Evolutionary conservation across 495 filamentous ascomycete genomes (phyloP).

Genomic region (Aspergillus baeticus): DNA sequence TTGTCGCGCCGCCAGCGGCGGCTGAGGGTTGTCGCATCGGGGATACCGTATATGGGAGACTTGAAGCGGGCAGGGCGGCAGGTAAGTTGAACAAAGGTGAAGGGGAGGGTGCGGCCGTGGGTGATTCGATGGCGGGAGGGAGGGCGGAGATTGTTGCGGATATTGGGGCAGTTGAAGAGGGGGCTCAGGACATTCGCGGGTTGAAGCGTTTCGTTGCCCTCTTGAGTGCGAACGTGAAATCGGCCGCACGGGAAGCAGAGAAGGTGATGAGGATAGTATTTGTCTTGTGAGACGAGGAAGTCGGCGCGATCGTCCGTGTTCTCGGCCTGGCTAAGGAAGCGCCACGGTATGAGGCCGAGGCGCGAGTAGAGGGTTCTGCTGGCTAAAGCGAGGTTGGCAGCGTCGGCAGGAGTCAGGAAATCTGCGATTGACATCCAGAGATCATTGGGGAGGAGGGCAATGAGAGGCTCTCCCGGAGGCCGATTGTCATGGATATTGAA

Average conservation of each 20-base stretch:
- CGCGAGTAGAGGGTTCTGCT: slow-evolving; percentile 43
- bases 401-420: slow-evolving; percentile 42
- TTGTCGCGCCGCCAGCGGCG: slow-evolving; percentile 50
- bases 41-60: slow-evolving; percentile 43
- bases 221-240: slow-evolving; percentile 50
- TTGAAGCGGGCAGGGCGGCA: slow-evolving; percentile 40
- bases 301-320: slow-evolving; percentile 38
- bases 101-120: slow-evolving; percentile 50
- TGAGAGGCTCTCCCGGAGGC: slow-evolving; percentile 40
- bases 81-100: slow-evolving; percentile 54
- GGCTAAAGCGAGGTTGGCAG: slow-evolving; percentile 47
- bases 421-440: slow-evolving; percentile 44
- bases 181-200: slow-evolving; percentile 49
- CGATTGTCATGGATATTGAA: slow-evolving; percentile 21
- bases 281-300: slow-evolving; percentile 49
- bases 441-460: slow-evolving; percentile 41
- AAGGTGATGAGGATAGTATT: slow-evolving; percentile 47
- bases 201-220: slow-evolving; percentile 49
- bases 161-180: slow-evolving; percentile 51
- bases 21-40: slow-evolving; percentile 30
- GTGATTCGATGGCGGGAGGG: slow-evolving; percentile 50
- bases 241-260: slow-evolving; percentile 55
- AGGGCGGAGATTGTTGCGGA: slow-evolving; percentile 36
- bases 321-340: slow-evolving; percentile 32
- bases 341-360: slow-evolving; percentile 41